These are phyloP conservation scores for Sclerotiophoma versabilis DNA, from an alignment of 2,329 filamentous ascomycete species.

Conservation along the genomic window DNA sequence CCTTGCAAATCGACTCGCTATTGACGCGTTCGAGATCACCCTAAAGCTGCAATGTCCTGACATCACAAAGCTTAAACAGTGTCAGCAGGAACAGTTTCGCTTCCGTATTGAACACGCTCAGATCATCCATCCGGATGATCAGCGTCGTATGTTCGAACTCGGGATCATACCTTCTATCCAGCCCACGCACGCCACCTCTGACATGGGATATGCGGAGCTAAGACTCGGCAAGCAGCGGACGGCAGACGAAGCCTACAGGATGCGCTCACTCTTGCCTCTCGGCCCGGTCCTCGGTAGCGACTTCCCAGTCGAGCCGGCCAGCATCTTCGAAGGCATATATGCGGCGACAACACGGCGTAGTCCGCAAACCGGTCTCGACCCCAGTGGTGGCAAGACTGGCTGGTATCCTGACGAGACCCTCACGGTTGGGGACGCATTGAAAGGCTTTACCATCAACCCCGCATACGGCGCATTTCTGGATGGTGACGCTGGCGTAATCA, in stretches of 20 bases:
- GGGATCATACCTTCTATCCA: conserved; percentile 74
- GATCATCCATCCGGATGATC: conserved; percentile 72
- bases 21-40: conserved; percentile 68
- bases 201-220: conserved; percentile 70
- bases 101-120: conserved; percentile 76
- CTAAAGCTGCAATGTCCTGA: conserved; percentile 62
- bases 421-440: conserved; percentile 64
- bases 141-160: conserved; percentile 63
- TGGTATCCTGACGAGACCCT: conserved; percentile 69
- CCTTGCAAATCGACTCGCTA: conserved; percentile 68
- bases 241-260: conserved; percentile 67
- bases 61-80: conserved; percentile 46
- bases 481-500: conserved; percentile 65
- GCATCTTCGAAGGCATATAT: conserved; percentile 73
- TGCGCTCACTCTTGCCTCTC: conserved; percentile 66
- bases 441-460: conserved; percentile 67
- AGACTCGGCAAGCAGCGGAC: conserved; percentile 66
- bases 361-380: conserved; percentile 57
- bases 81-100: conserved; percentile 64
- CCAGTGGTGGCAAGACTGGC: conserved; percentile 57
- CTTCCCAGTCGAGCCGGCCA: conserved; percentile 74
- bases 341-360: conserved; percentile 69
- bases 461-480: conserved; percentile 68
- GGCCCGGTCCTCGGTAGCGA: conserved; percentile 70
- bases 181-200: conserved; percentile 74